Evolutionary conservation across 441 rosid species (phyloP), one percentile per base, ranked within the genome.

Genomic region (Omphalea diandra): DNA sequence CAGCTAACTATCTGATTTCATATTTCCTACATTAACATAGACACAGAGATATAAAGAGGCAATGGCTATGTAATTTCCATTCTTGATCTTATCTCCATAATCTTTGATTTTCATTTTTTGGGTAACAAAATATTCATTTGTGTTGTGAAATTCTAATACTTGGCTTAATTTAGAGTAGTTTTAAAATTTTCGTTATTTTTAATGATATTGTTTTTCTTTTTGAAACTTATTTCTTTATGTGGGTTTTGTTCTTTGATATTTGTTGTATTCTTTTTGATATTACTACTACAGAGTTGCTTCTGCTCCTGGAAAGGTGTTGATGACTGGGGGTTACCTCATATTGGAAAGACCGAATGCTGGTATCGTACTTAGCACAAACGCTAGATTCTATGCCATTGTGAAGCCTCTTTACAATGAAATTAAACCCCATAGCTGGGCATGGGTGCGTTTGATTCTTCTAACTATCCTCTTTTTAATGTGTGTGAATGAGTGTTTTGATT

Each of bases 301-400:
- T 69, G 97, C 99, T 75, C 98, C 99, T 35, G 97, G 99, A 71
- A 94, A 92, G 84, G 97, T 94, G 67, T 85, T 94, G 89, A 80
- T 94, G 81, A 87, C 99, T 6, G 99, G 99, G 5, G 98, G 99
- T 11, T 94, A 94, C 71, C 92, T 94, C 26, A 77, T 94, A 71
- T 79, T 94, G 72, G 99, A 94, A 86, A 90, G 88, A 80, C 98
- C 99, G 33, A 92, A 94, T 77, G 81, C 99, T 29, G 99, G 99
- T 69, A 75, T 88, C 74, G 94, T 87, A 46, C 76, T 90, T 66
- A 90, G 94, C 77, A 90, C 97, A 11, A 84, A 81, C 79, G 98
- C 97, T 59, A 90, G 99, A 7, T 94, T 94, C 77, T 92, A 90
- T 35, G 97, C 97, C 17, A 86, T 92, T 72, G 87, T 94, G 63